A percentile compares a stretch with the other conserved stretches of the same genome.
These are phyloP conservation scores for Aspergillus calidoustus DNA, from an alignment of 2,329 filamentous ascomycete genomes.

Conservation along the genomic window DNA sequence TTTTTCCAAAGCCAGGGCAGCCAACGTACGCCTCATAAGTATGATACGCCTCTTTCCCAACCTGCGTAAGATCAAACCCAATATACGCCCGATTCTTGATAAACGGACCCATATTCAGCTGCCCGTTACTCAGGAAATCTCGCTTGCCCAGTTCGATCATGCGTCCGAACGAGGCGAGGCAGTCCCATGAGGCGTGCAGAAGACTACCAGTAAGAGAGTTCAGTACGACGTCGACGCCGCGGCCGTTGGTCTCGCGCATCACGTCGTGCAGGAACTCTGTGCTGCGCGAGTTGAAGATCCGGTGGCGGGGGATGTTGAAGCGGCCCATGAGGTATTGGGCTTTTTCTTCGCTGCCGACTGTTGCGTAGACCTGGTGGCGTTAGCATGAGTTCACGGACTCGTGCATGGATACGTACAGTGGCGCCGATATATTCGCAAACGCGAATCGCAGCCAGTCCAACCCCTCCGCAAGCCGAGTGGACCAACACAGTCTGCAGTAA, in stretches of 20 bases:
- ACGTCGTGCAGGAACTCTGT: slow-evolving; percentile 24
- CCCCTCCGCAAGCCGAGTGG: slow-evolving; percentile 34
- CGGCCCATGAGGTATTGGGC: slow-evolving; percentile 26
- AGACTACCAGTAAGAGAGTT: slow-evolving; percentile 34
- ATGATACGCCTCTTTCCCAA: slow-evolving; percentile 16
- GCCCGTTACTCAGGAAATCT: slow-evolving; percentile 28
- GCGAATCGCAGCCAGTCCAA: slow-evolving; percentile 29
- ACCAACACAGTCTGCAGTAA: slow-evolving; percentile 29
- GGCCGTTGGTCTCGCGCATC: slow-evolving; percentile 23
- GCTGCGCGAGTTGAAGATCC: slow-evolving; percentile 31
- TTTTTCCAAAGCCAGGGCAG: not conserved
- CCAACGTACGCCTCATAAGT: not conserved
- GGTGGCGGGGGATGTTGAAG: slow-evolving; percentile 25
- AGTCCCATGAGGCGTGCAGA: slow-evolving; percentile 37
- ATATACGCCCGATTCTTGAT: slow-evolving; percentile 27
- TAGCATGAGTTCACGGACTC: no score
- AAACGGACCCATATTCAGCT: slow-evolving; percentile 31
- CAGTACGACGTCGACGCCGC: slow-evolving; percentile 34
- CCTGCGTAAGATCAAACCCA: slow-evolving; percentile 30
- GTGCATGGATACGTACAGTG: slow-evolving; percentile 16
- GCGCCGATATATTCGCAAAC: slow-evolving; percentile 29
- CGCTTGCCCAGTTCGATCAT: slow-evolving; percentile 37
- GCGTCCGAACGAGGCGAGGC: slow-evolving; percentile 35
- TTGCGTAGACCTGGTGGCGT: slow-evolving; percentile 31
- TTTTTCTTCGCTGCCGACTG: slow-evolving; percentile 30